These are phyloP conservation scores for Piper longum DNA, from an alignment of 164 flowering plant genomes.

Conservation along the genomic window DNA sequence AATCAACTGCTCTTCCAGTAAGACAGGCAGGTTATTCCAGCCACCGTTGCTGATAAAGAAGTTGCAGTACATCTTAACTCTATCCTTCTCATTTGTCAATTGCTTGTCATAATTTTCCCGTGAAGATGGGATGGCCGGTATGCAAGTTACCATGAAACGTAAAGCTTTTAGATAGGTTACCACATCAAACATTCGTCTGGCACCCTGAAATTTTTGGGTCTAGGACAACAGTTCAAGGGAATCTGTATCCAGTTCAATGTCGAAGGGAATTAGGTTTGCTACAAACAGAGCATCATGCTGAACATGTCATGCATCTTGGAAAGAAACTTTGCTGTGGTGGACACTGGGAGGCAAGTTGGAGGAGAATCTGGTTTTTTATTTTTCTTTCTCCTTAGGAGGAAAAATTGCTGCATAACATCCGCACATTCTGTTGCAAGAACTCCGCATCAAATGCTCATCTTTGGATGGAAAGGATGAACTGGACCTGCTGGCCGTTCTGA, in stretches of 20 bases:
- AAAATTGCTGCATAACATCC: conserved; percentile 77
- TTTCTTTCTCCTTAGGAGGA: conserved; percentile 66
- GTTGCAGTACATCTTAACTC: background rate
- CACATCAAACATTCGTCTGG: background rate
- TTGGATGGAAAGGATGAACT: conserved; percentile 91
- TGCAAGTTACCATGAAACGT: no score
- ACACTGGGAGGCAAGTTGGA: conserved; percentile 29
- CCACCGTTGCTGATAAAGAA: background rate
- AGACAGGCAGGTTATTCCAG: background rate
- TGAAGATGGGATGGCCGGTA: no score
- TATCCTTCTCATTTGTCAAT: background rate
- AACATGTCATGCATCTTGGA: conserved; percentile 47
- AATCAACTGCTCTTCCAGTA: background rate
- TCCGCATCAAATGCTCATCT: conserved; percentile 58
- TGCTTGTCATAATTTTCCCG: no score
- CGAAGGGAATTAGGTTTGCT: background rate
- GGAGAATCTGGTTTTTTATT: conserved; percentile 31
- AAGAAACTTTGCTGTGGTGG: conserved; percentile 40
- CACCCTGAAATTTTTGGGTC: background rate
- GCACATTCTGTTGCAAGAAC: conserved; percentile 67
- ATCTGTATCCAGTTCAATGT: background rate
- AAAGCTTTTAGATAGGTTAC: background rate
- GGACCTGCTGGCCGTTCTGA: conserved; percentile 42
- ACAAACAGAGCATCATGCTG: conserved; percentile 55
- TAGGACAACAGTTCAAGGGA: background rate